phyloP scores from a whole-genome alignment of 1,284 basidiomycete genomes.

The Peniophora sp. region DNA sequence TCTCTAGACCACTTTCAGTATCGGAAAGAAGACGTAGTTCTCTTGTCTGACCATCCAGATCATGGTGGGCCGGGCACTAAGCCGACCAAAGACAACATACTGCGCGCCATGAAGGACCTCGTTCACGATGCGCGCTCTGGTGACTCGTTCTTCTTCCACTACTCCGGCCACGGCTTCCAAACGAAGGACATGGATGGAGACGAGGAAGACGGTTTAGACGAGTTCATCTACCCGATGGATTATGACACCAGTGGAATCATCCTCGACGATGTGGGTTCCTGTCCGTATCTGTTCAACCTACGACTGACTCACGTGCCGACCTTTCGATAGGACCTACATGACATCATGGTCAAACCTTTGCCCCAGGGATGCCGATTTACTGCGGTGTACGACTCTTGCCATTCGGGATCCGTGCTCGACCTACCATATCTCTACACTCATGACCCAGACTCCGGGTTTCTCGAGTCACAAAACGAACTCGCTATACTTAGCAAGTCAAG shows the following conservation, averaged over 20 bases:
- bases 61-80: slow-evolving; percentile 48
- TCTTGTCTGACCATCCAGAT: slow-evolving; percentile 65
- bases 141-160: slow-evolving; percentile 91
- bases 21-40: slow-evolving; percentile 73
- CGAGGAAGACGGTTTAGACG: slow-evolving; percentile 58
- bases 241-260: slow-evolving; percentile 66
- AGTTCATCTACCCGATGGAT: slow-evolving; percentile 85
- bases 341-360: slow-evolving; percentile 66
- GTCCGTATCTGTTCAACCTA: no score
- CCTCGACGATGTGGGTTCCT: slow-evolving; percentile 62
- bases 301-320: no score
- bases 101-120: slow-evolving; percentile 90
- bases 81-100: slow-evolving; percentile 79
- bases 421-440: slow-evolving; percentile 53
- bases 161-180: slow-evolving; percentile 80
- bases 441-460: slow-evolving; percentile 30
- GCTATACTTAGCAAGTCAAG: slow-evolving; percentile 69
- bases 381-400: slow-evolving; percentile 72
- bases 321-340: slow-evolving; percentile 37
- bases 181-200: slow-evolving; percentile 70
- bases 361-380: slow-evolving; percentile 84
- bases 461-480: slow-evolving; percentile 53
- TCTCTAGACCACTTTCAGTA: slow-evolving; percentile 58
- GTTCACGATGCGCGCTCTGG: slow-evolving; percentile 71
- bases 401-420: slow-evolving; percentile 35